Base-by-base conservation (phyloP, 768 basidiomycete species). In the Chlorophyllum brunneum region DNA sequence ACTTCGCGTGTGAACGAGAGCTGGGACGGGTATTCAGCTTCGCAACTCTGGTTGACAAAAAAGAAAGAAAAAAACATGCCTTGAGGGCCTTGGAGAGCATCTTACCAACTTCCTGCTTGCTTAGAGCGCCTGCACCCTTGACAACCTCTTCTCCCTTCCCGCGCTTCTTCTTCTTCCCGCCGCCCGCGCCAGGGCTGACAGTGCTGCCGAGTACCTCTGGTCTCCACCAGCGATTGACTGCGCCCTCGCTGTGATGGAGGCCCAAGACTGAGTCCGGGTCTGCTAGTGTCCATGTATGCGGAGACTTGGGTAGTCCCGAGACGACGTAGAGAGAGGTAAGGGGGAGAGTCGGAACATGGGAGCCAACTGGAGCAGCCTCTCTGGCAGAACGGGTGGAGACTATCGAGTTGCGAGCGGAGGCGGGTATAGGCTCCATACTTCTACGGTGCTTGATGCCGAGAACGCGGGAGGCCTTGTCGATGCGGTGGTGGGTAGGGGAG, bases 1-100 rank as follows among this genome's bases (percentile, higher is more conserved):
- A 95, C 89, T 66, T 95, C 93, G 48, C 88, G 87, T 30, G 90
- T 83, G 67, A 95, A 94, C 6, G 92, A 92, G 39, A 95, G 83
- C 91, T 94, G 58, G 15, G 30, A 11, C 3, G 42, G 48, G 45
- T 5, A 48, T 50, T 27, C 56, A 34, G 33, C 29, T 45, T 56
- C 55, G 49, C 52, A 34, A 38, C 42, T 51, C 11, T 33, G 30
- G 29, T 3, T 29, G 24, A 46, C 52, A 49, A 41, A 49, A 47
- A 36, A 39, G 16, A 54, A 54, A 48, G 27, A 46, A 23, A 52
- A 54, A 33, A 30, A 60, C 67, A 52, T 54, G 89, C 90, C 80
- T 95, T 95, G 64, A 94, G 81, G 4, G 89, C 86, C 67, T 94
- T 94, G 55, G 88, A 89, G 36, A 93, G 76, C 83, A 95, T 91